Conservation (phyloP, 2,329 filamentous ascomycete species). For the Calonectria pseudoturangicola region DNA sequence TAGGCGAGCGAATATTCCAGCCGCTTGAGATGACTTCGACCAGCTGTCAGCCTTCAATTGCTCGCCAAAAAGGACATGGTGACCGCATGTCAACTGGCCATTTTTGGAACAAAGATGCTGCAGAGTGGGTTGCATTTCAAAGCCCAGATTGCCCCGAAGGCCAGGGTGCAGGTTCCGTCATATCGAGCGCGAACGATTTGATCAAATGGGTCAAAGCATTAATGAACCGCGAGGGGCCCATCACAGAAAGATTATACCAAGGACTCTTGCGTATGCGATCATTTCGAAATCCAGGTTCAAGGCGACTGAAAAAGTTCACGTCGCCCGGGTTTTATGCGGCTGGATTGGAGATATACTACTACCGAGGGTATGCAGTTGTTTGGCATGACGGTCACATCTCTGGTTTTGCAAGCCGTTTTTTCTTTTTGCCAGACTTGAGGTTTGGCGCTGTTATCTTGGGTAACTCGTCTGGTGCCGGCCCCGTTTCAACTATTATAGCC, state of each 20-base stretch:
- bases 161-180: slow-evolving; percentile 56
- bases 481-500: slow-evolving; percentile 44
- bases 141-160: slow-evolving; percentile 50
- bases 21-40: slow-evolving; percentile 54
- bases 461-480: slow-evolving; percentile 47
- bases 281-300: slow-evolving; percentile 39
- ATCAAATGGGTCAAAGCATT: slow-evolving; percentile 56
- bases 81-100: slow-evolving; percentile 43
- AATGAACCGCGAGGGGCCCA: slow-evolving; percentile 49
- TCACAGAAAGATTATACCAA: slow-evolving; percentile 51
- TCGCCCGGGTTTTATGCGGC: slow-evolving; percentile 46
- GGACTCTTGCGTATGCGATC: slow-evolving; percentile 48
- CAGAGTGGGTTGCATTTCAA: slow-evolving; percentile 23
- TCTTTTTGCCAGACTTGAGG: slow-evolving; percentile 53
- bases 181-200: slow-evolving; percentile 55
- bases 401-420: slow-evolving; percentile 52
- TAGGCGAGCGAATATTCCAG: slow-evolving; percentile 49
- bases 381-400: slow-evolving; percentile 52
- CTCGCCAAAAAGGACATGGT: slow-evolving; percentile 44
- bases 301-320: slow-evolving; percentile 35
- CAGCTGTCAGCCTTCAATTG: slow-evolving; percentile 49
- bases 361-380: slow-evolving; percentile 48
- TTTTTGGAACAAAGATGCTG: slow-evolving; percentile 35
- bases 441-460: slow-evolving; percentile 54
- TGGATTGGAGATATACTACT: slow-evolving; percentile 51